Evolutionary conservation across 2,329 filamentous ascomycete species (phyloP).

Genomic region (Sporothrix sp.): DNA sequence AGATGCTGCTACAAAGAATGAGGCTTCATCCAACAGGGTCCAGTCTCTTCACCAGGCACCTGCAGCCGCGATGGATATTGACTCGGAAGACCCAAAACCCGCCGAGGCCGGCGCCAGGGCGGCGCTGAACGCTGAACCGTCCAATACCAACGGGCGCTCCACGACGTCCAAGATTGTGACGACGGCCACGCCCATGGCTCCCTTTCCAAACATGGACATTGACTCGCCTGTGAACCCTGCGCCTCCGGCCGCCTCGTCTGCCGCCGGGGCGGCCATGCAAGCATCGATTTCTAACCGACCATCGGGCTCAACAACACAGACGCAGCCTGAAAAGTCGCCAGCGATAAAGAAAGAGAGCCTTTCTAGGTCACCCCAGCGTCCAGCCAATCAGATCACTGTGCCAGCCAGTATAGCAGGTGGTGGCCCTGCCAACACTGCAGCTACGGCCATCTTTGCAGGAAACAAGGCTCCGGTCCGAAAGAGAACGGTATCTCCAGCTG

Average conservation of each 20-base stretch:
- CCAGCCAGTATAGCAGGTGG: background rate
- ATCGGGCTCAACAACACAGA: background rate
- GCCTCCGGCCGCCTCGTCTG: background rate
- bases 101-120: conserved; percentile 24
- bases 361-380: conserved; percentile 19
- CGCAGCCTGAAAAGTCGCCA: conserved; percentile 3
- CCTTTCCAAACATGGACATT: conserved; percentile 49
- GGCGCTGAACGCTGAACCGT: conserved; percentile 24
- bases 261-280: background rate
- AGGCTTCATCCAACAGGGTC: conserved; percentile 5
- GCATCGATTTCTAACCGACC: background rate
- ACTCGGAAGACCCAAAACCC: conserved; percentile 16
- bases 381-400: conserved; percentile 9
- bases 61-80: conserved; percentile 24
- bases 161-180: background rate
- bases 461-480: conserved; percentile 2
- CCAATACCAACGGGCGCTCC: background rate
- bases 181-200: conserved; percentile 30
- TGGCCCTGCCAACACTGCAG: background rate
- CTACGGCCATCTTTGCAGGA: background rate
- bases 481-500: conserved; percentile 10
- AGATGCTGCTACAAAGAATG: background rate
- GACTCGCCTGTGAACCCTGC: conserved; percentile 23
- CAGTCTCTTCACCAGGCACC: conserved; percentile 18
- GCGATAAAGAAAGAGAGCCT: conserved; percentile 13